Evolutionary conservation across 805 yeast genomes (phyloP).

Genomic region (Lachancea fermentati): DNA sequence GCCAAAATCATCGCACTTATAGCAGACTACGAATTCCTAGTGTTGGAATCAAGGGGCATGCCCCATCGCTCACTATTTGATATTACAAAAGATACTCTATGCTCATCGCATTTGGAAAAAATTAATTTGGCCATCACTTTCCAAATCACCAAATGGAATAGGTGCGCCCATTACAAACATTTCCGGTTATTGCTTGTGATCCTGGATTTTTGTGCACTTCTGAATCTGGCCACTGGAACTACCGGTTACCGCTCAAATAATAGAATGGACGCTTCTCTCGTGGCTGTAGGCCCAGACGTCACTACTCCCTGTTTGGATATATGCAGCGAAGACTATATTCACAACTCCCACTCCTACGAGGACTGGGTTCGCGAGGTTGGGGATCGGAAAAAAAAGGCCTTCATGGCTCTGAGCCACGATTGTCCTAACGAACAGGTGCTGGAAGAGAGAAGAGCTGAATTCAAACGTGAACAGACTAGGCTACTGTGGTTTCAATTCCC

Average conservation of each 20-base stretch:
- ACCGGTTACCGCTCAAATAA: not conserved
- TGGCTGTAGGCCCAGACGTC: not conserved
- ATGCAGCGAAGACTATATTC: not conserved
- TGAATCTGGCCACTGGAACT: not conserved
- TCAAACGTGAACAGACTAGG: not conserved
- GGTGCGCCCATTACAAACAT: not conserved
- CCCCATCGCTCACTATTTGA: not conserved
- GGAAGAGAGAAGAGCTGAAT: not conserved
- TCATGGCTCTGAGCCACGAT: not conserved
- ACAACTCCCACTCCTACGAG: not conserved
- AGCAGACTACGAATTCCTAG: not conserved
- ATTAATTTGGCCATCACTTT: not conserved
- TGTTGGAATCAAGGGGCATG: not conserved
- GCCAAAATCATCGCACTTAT: not conserved
- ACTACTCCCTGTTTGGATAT: not conserved
- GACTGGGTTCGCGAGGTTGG: not conserved
- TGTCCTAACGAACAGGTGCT: not conserved
- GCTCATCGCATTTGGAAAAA: not conserved
- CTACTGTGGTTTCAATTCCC: conserved; percentile 6
- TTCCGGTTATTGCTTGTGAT: not conserved
- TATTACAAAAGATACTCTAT: not conserved
- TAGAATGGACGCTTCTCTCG: not conserved
- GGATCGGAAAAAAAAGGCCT: not conserved
- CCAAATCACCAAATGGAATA: not conserved
- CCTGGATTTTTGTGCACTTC: conserved; percentile 1